Percentiles rank a stretch among this genome's conserved stretches.
These are phyloP conservation scores for Flaveria robusta DNA, from an alignment of 129 eudicot genomes.

Conservation along the genomic window DNA sequence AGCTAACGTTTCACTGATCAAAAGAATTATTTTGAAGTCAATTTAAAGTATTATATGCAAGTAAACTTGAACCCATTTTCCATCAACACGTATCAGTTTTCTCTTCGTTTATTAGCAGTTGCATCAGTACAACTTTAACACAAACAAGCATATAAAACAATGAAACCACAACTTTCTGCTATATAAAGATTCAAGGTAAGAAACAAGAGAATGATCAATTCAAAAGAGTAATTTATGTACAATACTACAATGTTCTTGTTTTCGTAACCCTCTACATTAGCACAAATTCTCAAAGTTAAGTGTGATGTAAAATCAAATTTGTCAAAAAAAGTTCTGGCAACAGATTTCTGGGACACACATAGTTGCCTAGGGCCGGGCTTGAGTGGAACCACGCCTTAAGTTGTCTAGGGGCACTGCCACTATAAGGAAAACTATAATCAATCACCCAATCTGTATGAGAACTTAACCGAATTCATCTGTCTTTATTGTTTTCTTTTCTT, in stretches of 20 bases:
- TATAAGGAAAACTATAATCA: background rate
- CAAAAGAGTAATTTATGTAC: background rate
- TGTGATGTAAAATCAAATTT: background rate
- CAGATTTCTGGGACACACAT: background rate
- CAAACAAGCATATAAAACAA: background rate
- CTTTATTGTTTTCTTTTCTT: background rate
- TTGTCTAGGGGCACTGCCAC: background rate
- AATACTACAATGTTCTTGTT: background rate
- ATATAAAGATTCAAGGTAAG: background rate
- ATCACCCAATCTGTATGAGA: background rate
- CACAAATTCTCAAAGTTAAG: background rate
- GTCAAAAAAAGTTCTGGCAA: background rate
- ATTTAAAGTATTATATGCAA: background rate
- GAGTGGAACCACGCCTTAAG: background rate
- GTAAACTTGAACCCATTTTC: slow-evolving; percentile 8
- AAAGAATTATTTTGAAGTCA: slow-evolving; percentile 25
- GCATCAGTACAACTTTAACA: background rate
- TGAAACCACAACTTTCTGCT: background rate
- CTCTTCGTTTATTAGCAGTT: background rate
- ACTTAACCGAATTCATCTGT: background rate
- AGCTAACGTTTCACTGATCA: slow-evolving; percentile 41
- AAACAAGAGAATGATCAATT: background rate
- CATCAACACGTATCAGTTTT: background rate
- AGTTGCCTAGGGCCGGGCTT: background rate
- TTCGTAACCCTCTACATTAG: background rate